Evolutionary conservation across 179 eudicot species (phyloP), one percentile per base, ranked within the genome.

Genomic region (Spergularia azorica): DNA sequence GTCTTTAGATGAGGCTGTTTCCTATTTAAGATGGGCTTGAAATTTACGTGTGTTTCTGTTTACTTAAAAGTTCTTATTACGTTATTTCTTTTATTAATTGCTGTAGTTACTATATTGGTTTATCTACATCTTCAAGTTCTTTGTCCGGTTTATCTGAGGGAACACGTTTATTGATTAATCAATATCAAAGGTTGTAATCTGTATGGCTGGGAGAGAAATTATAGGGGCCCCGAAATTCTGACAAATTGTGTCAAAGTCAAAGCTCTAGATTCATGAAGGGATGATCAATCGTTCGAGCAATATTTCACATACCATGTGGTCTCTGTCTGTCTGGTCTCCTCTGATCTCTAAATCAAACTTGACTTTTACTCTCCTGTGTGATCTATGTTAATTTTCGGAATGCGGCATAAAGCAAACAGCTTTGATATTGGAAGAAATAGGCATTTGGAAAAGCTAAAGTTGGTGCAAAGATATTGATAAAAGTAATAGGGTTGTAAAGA

Each of bases 401-500:
- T 65, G 52, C 16, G 18, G 56, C 71, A 67, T 43, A n/a, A 46
- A 17, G 59, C 18, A 51, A 50, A n/a, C 51, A 68, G 10, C 21
- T 51, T 52, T 70, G 18, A 26, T 52, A 12, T 54, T 52, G 16
- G 46, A 54, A 70, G 21, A 70, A 65, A 15, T 14, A 70, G 17
- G 58, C 61, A 4, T 54, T 9, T 52, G 61, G 18, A 63, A 14
- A n/a, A 66, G 43, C 12, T 70, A 38, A 70, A 15, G 59, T 52
- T 60, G 61, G 38, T 8, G 46, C 5, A 21, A 70, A 70, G 46
- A 70, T 12, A 54, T 26, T 70, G 73, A 70, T 46, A 52, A 70
- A 54, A 21, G 61, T 70, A 54, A 21, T 56, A 51, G 11, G 11
- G 54, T 70, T 70, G 73, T 36, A 70, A 70, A 70, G 59, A 54